Evolutionary conservation across 1,139 yeast genomes (phyloP).

Genomic region (Diutina mesorugosa): DNA sequence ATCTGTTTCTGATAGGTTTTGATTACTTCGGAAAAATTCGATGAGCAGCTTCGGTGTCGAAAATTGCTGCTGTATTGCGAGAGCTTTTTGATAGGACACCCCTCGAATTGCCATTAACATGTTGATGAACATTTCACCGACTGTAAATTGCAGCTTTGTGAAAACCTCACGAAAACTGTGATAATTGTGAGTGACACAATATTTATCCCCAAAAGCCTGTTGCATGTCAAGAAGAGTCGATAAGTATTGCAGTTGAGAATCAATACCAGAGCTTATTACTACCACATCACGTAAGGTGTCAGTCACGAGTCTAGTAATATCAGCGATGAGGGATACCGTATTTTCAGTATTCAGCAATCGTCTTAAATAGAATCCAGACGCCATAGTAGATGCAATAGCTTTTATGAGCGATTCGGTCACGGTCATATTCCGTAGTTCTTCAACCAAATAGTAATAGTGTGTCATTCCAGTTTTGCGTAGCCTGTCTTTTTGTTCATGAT

Average conservation of each 20-base stretch:
- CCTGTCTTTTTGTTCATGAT: constrained; percentile 72
- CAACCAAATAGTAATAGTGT: constrained; percentile 70
- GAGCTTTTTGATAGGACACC: constrained; percentile 73
- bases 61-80: constrained; percentile 53
- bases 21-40: constrained; percentile 12
- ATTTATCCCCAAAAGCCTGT: constrained; percentile 23
- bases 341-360: constrained; percentile 65
- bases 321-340: constrained; percentile 51
- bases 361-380: constrained; percentile 59
- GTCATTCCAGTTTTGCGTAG: constrained; percentile 55
- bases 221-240: constrained; percentile 27
- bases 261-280: constrained; percentile 40
- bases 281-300: constrained; percentile 14
- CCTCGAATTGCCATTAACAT: constrained; percentile 78
- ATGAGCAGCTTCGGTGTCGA: constrained; percentile 50
- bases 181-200: constrained; percentile 51
- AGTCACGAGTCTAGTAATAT: constrained; percentile 39
- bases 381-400: constrained; percentile 65
- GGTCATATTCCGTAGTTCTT: constrained; percentile 33
- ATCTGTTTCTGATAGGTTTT: background rate
- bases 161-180: constrained; percentile 56
- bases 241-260: constrained; percentile 40
- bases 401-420: constrained; percentile 31
- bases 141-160: constrained; percentile 61
- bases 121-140: constrained; percentile 61